A percentile compares a stretch with the other conserved stretches of the same genome.
These are phyloP conservation scores for Dipteronia sinensis DNA, from an alignment of 345 rosid species.

Conservation along the genomic window DNA sequence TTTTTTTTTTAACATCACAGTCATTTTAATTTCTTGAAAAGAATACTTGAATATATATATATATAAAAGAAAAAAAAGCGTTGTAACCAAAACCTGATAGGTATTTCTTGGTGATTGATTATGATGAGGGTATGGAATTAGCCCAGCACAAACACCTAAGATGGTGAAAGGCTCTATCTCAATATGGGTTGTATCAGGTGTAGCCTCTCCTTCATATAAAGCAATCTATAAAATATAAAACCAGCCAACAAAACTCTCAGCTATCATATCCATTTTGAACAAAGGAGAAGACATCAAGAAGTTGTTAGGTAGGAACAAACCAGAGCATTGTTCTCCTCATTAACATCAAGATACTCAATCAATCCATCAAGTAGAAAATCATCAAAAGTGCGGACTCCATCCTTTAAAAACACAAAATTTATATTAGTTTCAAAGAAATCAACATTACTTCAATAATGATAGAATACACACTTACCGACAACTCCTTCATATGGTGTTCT, in stretches of 20 bases:
- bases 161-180: conserved; percentile 98
- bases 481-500: conserved; percentile 87
- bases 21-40: conserved; percentile 4
- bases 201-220: conserved; percentile 79
- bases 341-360: conserved; percentile 95
- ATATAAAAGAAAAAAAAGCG: conserved; percentile 11
- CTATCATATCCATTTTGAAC: conserved; percentile 8
- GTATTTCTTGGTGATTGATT: conserved; percentile 99
- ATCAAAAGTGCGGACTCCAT: conserved; percentile 81
- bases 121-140: conserved; percentile 97
- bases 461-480: conserved; percentile 56
- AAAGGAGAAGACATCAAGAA: conserved; percentile 10
- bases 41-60: neutral
- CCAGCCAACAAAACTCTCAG: conserved; percentile 14
- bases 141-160: conserved; percentile 93
- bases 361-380: conserved; percentile 89
- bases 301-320: conserved; percentile 39
- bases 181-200: conserved; percentile 78
- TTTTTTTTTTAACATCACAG: neutral
- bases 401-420: conserved; percentile 46
- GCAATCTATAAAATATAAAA: conserved; percentile 63
- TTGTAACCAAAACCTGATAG: conserved; percentile 69
- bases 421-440: conserved; percentile 22
- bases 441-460: conserved; percentile 13
- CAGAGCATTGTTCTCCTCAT: conserved; percentile 96